A percentile compares a stretch with the other conserved stretches of the same genome.
Evolutionary conservation across 257 asterid species (phyloP).

Genomic region (Salvia hispanica): DNA sequence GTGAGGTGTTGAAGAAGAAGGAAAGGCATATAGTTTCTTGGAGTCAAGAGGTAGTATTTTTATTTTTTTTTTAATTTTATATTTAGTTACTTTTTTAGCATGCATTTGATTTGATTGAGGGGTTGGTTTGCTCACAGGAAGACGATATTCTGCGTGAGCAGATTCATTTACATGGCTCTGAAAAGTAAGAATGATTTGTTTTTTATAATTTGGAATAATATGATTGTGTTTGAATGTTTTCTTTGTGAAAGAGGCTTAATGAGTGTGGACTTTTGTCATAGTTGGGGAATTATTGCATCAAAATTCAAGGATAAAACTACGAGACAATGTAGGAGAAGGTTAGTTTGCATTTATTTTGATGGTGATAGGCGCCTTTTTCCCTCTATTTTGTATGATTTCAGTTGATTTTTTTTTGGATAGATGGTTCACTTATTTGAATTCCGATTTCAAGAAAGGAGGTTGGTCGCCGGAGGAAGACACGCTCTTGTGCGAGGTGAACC

Average conservation of each 20-base stretch:
- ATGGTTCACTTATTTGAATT: constrained; percentile 95
- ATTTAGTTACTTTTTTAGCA: background rate
- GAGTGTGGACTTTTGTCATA: constrained; percentile 41
- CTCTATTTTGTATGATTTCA: constrained; percentile 5
- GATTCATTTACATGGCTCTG: constrained; percentile 75
- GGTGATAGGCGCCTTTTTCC: constrained; percentile 21
- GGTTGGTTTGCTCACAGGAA: constrained; percentile 57
- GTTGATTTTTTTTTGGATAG: constrained; percentile 32
- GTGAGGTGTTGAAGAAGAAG: constrained; percentile 60
- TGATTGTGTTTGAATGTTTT: constrained; percentile 25
- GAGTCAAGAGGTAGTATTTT: constrained; percentile 77
- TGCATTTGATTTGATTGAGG: constrained; percentile 27
- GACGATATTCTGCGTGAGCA: constrained; percentile 92
- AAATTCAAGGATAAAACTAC: constrained; percentile 92
- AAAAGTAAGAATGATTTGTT: constrained; percentile 51
- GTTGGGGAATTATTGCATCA: constrained; percentile 93
- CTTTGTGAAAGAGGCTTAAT: constrained; percentile 21
- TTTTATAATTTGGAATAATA: constrained; percentile 19
- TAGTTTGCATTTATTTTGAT: constrained; percentile 40
- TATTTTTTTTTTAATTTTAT: background rate
- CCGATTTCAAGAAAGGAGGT: constrained; percentile 98
- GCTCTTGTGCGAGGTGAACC: constrained; percentile 86
- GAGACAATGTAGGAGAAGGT: constrained; percentile 98
- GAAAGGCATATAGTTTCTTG: constrained; percentile 94
- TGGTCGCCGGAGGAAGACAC: constrained; percentile 98